Evolutionary conservation across 2,329 filamentous ascomycete genomes (phyloP).

Genomic region (Thermoascus crustaceus): DNA sequence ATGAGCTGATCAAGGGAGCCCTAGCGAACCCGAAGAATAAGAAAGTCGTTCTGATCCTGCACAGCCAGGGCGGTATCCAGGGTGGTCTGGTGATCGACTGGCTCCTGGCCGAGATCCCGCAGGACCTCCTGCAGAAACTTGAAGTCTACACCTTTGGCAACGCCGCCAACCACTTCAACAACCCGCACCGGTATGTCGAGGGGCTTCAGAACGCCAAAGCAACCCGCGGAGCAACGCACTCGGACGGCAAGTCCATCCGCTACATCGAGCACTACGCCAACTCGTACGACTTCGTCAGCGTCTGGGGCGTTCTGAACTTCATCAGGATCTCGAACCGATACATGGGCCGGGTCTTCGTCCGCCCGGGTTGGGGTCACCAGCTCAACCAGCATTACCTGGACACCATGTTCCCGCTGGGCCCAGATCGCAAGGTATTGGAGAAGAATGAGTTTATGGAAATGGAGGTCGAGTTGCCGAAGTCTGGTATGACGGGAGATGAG

Average conservation of each 20-base stretch:
- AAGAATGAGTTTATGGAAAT: no score
- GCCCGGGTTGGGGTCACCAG: slow-evolving; percentile 33
- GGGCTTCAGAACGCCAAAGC: slow-evolving; percentile 25
- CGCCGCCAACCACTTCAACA: slow-evolving; percentile 75
- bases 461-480: no score
- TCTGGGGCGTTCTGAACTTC: slow-evolving; percentile 67
- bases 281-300: slow-evolving; percentile 62
- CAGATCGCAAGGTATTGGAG: no score
- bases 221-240: slow-evolving; percentile 3
- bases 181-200: slow-evolving; percentile 51
- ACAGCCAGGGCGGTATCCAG: slow-evolving; percentile 71
- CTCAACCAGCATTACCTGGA: slow-evolving; percentile 40
- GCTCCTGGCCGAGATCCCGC: slow-evolving; percentile 63
- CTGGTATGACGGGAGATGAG: no score
- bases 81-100: slow-evolving; percentile 66
- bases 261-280: slow-evolving; percentile 78
- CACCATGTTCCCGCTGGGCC: slow-evolving; percentile 33
- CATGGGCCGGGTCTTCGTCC: slow-evolving; percentile 42
- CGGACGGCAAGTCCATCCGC: no score
- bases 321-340: slow-evolving; percentile 42
- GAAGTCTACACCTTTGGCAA: slow-evolving; percentile 72
- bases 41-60: slow-evolving; percentile 66
- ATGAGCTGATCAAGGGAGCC: slow-evolving; percentile 55
- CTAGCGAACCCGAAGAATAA: slow-evolving; percentile 54
- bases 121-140: slow-evolving; percentile 57